Evolutionary conservation across 495 filamentous ascomycete genomes (phyloP).

Genomic region (Tuber magnatum): DNA sequence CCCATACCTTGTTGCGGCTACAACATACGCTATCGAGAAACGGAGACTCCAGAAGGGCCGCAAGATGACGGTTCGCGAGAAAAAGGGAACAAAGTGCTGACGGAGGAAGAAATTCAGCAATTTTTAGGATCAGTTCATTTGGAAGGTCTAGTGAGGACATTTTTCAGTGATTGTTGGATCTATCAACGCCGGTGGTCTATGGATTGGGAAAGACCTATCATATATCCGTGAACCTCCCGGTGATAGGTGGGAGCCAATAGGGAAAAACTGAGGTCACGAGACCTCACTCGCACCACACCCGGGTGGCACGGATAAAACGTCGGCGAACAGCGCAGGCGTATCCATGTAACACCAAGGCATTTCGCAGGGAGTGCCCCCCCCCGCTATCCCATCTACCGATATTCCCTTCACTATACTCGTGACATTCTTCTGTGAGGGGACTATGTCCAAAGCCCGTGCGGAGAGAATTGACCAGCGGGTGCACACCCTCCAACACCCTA

Average conservation of each 20-base stretch:
- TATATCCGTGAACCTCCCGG: neutral
- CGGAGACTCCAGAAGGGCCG: neutral
- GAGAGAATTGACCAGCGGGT: neutral
- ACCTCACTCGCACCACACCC: neutral
- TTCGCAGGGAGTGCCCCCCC: neutral
- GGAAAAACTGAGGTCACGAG: neutral
- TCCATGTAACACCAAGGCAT: neutral
- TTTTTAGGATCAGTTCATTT: neutral
- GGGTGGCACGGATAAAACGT: neutral
- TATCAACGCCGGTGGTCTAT: neutral
- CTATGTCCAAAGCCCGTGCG: neutral
- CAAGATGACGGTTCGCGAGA: neutral
- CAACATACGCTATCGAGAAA: neutral
- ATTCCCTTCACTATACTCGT: neutral
- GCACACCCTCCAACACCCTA: neutral
- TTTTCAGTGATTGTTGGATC: neutral
- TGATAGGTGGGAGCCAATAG: neutral
- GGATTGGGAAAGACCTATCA: neutral
- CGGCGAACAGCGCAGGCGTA: neutral
- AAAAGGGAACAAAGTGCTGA: neutral
- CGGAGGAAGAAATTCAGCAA: neutral
- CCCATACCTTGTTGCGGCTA: slow-evolving; percentile 1
- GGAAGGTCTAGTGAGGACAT: neutral
- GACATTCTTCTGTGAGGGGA: neutral
- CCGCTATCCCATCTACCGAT: neutral